These are phyloP conservation scores for Chaetomium olivaceum DNA, from an alignment of 2,329 filamentous ascomycete species.

Conservation along the genomic window DNA sequence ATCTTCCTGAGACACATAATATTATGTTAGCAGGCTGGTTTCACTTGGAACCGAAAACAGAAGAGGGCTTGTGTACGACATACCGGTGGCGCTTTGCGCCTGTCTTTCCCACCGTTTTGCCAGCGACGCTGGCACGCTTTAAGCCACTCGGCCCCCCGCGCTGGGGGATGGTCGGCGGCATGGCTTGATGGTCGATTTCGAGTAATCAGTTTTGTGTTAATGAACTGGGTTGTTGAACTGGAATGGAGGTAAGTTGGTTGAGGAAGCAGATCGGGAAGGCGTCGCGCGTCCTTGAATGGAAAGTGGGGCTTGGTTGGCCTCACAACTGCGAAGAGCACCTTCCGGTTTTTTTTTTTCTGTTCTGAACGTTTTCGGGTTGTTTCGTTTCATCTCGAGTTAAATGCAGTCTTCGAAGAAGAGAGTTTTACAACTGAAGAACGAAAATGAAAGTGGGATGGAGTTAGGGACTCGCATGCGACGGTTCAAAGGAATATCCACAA, in stretches of 20 bases:
- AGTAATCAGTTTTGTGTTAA: too few species aligned
- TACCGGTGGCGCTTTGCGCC: slow-evolving; percentile 37
- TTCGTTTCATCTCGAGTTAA: not conserved
- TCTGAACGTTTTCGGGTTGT: not conserved
- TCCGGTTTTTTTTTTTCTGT: not conserved
- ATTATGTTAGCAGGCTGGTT: slow-evolving; percentile 2
- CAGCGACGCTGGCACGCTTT: slow-evolving; percentile 14
- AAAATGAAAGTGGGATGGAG: not conserved
- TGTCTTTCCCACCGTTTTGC: slow-evolving; percentile 17
- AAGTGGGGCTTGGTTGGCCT: not conserved
- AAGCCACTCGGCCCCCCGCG: slow-evolving; percentile 38
- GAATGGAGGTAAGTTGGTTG: not conserved
- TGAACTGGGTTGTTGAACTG: too few species aligned
- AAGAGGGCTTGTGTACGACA: not conserved
- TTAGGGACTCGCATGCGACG: not conserved
- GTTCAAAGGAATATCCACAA: not conserved
- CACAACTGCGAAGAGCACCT: not conserved
- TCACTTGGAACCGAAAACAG: not conserved
- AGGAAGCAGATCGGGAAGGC: too few species aligned
- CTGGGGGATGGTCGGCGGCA: slow-evolving; percentile 34
- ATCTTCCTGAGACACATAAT: slow-evolving; percentile 45
- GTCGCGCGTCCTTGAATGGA: not conserved
- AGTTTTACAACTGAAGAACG: not conserved
- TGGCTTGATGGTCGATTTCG: slow-evolving; percentile 4
- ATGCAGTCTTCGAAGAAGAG: not conserved